A percentile compares a stretch with the other conserved stretches of the same genome.
Conservation (phyloP, 225 moss, liverwort and hornwort genomes). For the Ulota crispa region DNA sequence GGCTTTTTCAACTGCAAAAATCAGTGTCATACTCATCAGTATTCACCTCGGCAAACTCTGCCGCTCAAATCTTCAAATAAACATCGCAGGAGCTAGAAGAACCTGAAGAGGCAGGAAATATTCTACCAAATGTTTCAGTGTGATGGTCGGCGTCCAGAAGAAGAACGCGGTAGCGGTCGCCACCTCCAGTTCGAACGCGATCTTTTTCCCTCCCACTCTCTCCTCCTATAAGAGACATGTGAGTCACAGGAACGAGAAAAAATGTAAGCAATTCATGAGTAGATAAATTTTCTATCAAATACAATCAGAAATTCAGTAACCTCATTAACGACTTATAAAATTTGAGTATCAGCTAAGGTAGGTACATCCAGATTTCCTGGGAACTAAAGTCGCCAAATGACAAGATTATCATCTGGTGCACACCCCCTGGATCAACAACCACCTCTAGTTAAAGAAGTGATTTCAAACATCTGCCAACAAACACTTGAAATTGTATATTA, state of each 20-base stretch:
- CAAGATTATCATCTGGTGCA: too few species aligned
- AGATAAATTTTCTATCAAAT: background rate
- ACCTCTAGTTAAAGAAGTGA: too few species aligned
- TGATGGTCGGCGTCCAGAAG: conserved; percentile 72
- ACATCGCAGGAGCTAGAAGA: background rate
- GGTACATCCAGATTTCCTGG: too few species aligned
- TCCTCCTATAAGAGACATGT: conserved; percentile 40
- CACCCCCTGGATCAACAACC: too few species aligned
- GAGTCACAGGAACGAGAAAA: background rate
- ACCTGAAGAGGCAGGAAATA: background rate
- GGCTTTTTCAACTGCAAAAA: conserved; percentile 55
- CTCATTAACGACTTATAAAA: background rate
- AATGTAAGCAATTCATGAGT: background rate
- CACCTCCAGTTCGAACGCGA: conserved; percentile 45
- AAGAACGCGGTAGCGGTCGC: conserved; percentile 64
- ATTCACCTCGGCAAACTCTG: background rate
- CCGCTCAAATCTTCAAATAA: background rate
- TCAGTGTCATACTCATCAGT: background rate
- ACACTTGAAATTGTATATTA: too few species aligned
- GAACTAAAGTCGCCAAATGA: too few species aligned
- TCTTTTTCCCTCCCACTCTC: conserved; percentile 60
- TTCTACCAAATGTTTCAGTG: conserved; percentile 59
- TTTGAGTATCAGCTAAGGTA: background rate
- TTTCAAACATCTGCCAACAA: too few species aligned
- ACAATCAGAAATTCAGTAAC: background rate